phyloP scores from a whole-genome alignment of 139 green algal species.

The Micractinium conductrix region DNA sequence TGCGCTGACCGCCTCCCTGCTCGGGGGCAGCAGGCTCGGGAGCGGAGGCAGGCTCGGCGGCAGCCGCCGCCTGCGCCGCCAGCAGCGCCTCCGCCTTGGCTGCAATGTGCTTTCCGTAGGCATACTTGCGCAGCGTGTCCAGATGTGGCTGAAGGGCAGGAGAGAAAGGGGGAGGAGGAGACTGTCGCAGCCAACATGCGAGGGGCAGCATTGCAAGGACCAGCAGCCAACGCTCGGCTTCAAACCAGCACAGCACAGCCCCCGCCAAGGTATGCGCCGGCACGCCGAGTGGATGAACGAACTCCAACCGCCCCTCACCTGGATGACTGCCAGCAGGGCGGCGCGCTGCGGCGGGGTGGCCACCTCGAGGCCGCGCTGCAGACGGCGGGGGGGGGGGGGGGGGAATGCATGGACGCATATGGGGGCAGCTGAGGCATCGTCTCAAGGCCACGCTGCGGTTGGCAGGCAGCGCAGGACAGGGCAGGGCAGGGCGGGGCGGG shows the following conservation, averaged over 20 bases:
- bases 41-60: too few relatives aligned
- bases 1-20: too few relatives aligned
- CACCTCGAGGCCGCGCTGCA: slow-evolving; percentile 28
- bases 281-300: too few relatives aligned
- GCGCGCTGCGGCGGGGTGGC: slow-evolving; percentile 3
- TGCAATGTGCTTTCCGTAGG: slow-evolving; percentile 97
- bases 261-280: not conserved
- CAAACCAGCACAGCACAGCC: too few relatives aligned
- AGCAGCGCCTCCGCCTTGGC: slow-evolving; percentile 87
- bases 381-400: too few relatives aligned
- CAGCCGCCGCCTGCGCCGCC: not conserved
- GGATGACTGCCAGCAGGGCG: slow-evolving; percentile 11
- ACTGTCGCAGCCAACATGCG: not conserved
- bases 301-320: too few relatives aligned
- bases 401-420: too few relatives aligned
- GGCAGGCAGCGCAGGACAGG: too few relatives aligned
- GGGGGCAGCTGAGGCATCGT: not conserved
- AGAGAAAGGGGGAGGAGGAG: not conserved
- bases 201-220: not conserved
- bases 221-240: not conserved
- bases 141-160: slow-evolving; percentile 66
- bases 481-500: too few relatives aligned
- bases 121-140: slow-evolving; percentile 79
- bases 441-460: too few relatives aligned
- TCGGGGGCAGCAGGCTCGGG: too few relatives aligned